Percentiles rank a stretch among this genome's conserved stretches.
Evolutionary conservation across 768 basidiomycete genomes (phyloP).

Genomic region (Gautieria morchelliformis): DNA sequence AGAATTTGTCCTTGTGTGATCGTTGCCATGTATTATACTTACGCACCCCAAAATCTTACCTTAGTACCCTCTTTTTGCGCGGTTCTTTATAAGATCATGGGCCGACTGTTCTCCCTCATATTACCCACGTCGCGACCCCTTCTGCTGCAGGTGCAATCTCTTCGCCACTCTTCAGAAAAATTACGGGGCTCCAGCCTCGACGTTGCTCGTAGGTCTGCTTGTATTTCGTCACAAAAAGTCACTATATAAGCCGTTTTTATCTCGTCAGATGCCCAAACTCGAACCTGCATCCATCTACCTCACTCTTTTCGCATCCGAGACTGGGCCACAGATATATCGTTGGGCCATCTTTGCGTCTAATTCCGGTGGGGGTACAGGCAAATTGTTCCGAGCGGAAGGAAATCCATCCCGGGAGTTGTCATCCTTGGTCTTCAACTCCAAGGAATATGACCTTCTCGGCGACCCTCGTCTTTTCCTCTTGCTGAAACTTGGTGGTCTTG

Average conservation of each 20-base stretch:
- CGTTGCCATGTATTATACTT: neutral
- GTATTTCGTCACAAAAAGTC: no score
- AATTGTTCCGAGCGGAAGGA: neutral
- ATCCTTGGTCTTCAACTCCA: neutral
- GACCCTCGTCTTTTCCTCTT: conserved; percentile 1
- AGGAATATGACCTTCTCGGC: neutral
- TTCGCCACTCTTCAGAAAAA: neutral
- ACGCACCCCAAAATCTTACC: conserved; percentile 1
- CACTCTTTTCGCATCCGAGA: conserved; percentile 1
- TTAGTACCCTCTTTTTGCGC: neutral
- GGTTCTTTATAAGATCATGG: neutral
- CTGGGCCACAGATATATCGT: neutral
- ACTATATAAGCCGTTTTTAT: neutral
- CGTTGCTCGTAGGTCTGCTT: neutral
- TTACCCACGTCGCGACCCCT: neutral
- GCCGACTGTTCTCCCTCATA: neutral
- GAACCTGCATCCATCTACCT: conserved; percentile 5
- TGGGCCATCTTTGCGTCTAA: conserved; percentile 3
- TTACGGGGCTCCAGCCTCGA: neutral
- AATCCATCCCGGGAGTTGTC: neutral
- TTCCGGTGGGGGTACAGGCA: neutral
- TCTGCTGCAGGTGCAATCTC: neutral
- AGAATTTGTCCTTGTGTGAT: conserved; percentile 3
- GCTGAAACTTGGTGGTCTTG: neutral
- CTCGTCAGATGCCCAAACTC: neutral